Base-by-base conservation (phyloP, 2,329 filamentous ascomycete genomes). In the Ramularia endophylla region DNA sequence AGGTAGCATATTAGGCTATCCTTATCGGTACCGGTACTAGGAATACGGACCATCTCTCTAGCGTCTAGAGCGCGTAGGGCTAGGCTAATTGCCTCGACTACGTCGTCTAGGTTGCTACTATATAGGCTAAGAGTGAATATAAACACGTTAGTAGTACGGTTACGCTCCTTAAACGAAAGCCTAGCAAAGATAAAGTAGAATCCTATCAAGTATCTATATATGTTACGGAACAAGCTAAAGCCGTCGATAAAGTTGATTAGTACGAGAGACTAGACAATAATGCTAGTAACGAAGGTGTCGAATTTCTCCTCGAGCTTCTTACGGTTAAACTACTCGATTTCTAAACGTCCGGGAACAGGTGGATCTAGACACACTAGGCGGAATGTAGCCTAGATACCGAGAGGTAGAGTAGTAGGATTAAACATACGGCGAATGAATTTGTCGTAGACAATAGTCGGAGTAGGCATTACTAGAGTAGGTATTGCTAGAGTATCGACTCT, bases 161-260 rank as follows among this genome's bases (percentile, higher is more conserved):
- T 22, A 8, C 33, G 33, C 18, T 36, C 33, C 33, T 36, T 22
- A 13, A 22, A 36, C 3, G 19, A 15, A 9, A 36, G 33, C 5
- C 17, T 36, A 36, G 15, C 5, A 36, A 36, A n/a, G 8, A 20
- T 36, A 36, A 22, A 36, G 33, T 36, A 36, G 18, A 36, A 22
- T 3, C 33, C 33, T 36, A 36, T 36, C 9, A 36, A n/a, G 4
- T 6, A 36, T 25, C 33, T 4, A 36, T n/a, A n/a, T n/a, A n/a
- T n/a, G n/a, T n/a, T n/a, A n/a, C n/a, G n/a, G n/a, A n/a, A n/a
- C n/a, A n/a, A 15, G 5, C 33, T 36, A 36, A 36, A 36, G 19
- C 16, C 15, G 15, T 36, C 20, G 20, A 36, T 35, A 35, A 35
- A 35, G 16, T 35, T 35, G 20, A 35, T 35, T 35, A 35, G 7